Base-by-base conservation (phyloP, 2,329 filamentous ascomycete genomes). In the Colletotrichum aenigma region DNA sequence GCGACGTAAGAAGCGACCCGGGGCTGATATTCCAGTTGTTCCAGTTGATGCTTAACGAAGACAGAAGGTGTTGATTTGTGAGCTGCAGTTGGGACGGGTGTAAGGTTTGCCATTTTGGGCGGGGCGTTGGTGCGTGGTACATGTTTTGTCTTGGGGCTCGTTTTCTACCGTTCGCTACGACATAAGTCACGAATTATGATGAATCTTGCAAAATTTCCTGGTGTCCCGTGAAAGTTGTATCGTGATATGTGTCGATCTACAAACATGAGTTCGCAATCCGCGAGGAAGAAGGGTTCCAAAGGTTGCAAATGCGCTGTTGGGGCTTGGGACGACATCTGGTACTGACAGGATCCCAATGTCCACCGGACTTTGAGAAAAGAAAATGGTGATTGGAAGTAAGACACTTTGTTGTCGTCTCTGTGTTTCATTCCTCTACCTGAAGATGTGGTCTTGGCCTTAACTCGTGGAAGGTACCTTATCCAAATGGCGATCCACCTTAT, bases 121-220 rank as follows among this genome's bases (percentile, higher is more conserved):
- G 43, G 3, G 43, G 43, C n/a, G 43, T 52, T 52, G 2, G 1
- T 7, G 18, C 0, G 43, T 7, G 43, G 43, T 12, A 52, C 10
- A 52, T 52, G 43, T 52, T 52, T 21, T 52, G 43, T 52, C 43
- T 52, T 13, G 43, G 43, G 43, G n/a, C n/a, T 52, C 43, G 43
- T 21, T 52, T 0, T 21, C 43, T 52, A 52, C 43, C 43, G n/a
- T 52, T 52, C 43, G 43, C 43, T 52, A 52, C 43, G 10, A 21
- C 0, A 0, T 52, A 12, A 52, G 43, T 13, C 10, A 52, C 43
- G 43, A 52, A 21, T 52, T 21, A 7, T 21, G 43, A 52, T 21
- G n/a, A 21, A 21, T 7, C 10, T 52, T 4, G 0, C 43, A 52
- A 48, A 21, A 4, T 12, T 0, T 0, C 0, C 10, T 52, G 10